Evolutionary conservation across 257 asterid genomes (phyloP).

Genomic region (Solanum chmielewskii): DNA sequence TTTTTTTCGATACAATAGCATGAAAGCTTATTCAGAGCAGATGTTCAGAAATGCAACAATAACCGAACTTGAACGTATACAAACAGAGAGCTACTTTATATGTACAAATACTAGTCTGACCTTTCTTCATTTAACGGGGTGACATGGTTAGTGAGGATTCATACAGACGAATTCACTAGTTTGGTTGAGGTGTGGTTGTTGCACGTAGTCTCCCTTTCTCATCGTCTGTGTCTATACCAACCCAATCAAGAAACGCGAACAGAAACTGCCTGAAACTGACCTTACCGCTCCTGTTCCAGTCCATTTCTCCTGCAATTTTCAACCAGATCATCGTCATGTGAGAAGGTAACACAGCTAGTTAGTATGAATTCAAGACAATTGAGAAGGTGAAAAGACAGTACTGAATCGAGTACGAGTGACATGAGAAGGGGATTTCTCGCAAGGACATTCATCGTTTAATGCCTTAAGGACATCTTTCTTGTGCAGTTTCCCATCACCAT

Average conservation of each 20-base stretch:
- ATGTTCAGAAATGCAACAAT: not conserved
- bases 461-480: conserved; percentile 37
- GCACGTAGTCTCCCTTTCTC: not conserved
- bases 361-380: not conserved
- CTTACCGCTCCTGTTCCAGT: conserved; percentile 36
- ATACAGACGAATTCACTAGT: not conserved
- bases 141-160: not conserved
- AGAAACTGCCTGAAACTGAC: conserved; percentile 40
- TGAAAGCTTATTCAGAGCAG: not conserved
- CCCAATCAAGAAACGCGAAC: conserved; percentile 29
- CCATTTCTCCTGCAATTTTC: conserved; percentile 38
- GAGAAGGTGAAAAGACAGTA: conserved; percentile 4
- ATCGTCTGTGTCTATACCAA: conserved; percentile 16
- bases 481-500: conserved; percentile 33
- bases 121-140: not conserved
- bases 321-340: conserved; percentile 1
- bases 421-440: conserved; percentile 42
- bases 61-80: not conserved
- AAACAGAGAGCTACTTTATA: not conserved
- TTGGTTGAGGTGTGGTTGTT: not conserved
- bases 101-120: not conserved
- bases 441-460: conserved; percentile 33
- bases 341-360: not conserved
- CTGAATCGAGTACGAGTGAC: conserved; percentile 33
- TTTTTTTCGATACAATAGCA: not conserved